These are phyloP conservation scores for Sporothrix luriei DNA, from an alignment of 2,329 filamentous ascomycete genomes.

Conservation along the genomic window DNA sequence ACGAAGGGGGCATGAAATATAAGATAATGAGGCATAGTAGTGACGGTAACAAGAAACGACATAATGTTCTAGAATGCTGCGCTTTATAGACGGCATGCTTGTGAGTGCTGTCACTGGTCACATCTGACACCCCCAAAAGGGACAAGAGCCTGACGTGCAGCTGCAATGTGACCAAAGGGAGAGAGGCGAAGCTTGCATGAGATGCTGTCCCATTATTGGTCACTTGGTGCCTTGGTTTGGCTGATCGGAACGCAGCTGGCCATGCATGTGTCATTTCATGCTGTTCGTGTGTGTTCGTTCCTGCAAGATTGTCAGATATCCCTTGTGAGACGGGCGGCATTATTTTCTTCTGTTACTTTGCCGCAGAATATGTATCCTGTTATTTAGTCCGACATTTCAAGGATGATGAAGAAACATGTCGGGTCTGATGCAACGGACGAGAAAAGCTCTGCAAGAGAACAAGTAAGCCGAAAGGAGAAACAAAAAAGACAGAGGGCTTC, in stretches of 20 bases:
- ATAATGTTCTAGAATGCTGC: slow-evolving; percentile 8
- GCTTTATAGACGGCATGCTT: neutral
- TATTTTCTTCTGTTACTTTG: neutral
- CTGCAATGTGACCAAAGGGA: slow-evolving; percentile 27
- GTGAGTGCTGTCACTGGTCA: slow-evolving; percentile 3
- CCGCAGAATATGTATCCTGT: slow-evolving; percentile 55
- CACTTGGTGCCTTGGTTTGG: neutral
- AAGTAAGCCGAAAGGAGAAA: neutral
- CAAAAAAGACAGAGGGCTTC: neutral
- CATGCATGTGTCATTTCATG: slow-evolving; percentile 21
- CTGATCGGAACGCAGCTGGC: neutral
- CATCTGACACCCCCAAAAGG: neutral
- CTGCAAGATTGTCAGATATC: slow-evolving; percentile 7
- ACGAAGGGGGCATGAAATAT: neutral
- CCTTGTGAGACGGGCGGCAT: neutral
- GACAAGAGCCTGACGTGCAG: slow-evolving; percentile 29
- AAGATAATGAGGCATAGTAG: neutral
- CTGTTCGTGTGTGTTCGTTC: slow-evolving; percentile 12
- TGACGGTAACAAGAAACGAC: slow-evolving; percentile 2
- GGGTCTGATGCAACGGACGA: slow-evolving; percentile 65
- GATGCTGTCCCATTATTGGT: slow-evolving; percentile 30
- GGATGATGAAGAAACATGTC: slow-evolving; percentile 52
- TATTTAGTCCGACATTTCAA: slow-evolving; percentile 66
- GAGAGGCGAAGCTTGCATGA: slow-evolving; percentile 14
- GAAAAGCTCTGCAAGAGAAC: slow-evolving; percentile 4